Evolutionary conservation across 1,139 yeast species (phyloP).

Genomic region (Scheffersomyces cryptocercus): DNA sequence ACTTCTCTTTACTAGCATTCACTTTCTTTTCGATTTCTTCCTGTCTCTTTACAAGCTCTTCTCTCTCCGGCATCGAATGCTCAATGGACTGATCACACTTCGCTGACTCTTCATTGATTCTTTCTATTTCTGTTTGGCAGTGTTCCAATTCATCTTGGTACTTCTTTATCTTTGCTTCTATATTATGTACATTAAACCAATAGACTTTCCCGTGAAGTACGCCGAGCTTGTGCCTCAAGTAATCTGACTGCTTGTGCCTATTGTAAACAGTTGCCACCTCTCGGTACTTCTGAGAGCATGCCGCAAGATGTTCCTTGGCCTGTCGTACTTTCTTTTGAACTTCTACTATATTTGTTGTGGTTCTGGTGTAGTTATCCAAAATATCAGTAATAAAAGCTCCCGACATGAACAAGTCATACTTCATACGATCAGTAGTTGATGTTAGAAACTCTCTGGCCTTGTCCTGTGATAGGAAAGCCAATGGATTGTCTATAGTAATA

Average conservation of each 20-base stretch:
- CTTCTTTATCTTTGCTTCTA: constrained; percentile 30
- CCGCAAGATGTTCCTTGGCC: constrained; percentile 19
- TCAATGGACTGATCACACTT: constrained; percentile 4
- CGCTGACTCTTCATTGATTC: constrained; percentile 17
- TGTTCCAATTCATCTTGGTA: constrained; percentile 13
- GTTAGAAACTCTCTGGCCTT: constrained; percentile 89
- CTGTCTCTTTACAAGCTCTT: constrained; percentile 18
- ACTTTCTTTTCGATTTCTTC: constrained; percentile 8
- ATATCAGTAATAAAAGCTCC: constrained; percentile 75
- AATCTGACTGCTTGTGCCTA: constrained; percentile 43
- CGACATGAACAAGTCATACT: constrained; percentile 74
- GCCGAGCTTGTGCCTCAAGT: constrained; percentile 44
- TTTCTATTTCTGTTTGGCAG: constrained; percentile 17
- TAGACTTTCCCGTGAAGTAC: constrained; percentile 60
- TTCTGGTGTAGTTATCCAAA: constrained; percentile 47
- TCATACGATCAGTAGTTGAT: constrained; percentile 66
- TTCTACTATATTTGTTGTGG: constrained; percentile 39
- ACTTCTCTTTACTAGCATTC: constrained; percentile 10
- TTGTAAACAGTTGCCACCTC: constrained; percentile 36
- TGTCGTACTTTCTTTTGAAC: constrained; percentile 41
- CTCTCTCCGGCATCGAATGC: constrained; percentile 15
- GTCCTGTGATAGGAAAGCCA: constrained; percentile 92
- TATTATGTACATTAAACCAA: constrained; percentile 56
- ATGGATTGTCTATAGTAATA: constrained; percentile 85
- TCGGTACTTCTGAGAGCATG: constrained; percentile 32